Evolutionary conservation across 306 rosid species (phyloP).

Genomic region (Sphenostylis stenocarpa): DNA sequence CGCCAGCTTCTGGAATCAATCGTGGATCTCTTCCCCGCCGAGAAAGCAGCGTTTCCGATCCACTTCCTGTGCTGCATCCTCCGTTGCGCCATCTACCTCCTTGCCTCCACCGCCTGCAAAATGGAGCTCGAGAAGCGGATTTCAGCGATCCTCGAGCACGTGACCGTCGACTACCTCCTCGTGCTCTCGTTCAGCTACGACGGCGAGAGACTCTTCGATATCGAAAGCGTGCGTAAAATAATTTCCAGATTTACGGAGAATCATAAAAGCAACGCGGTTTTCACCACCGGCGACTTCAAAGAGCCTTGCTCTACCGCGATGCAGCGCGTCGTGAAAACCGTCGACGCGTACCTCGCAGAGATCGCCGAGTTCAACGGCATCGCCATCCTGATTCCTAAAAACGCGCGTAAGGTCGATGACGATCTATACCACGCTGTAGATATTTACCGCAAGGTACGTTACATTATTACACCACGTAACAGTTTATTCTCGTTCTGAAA

Average conservation of each 20-base stretch:
- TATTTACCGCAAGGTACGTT: slow-evolving; percentile 61
- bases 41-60: slow-evolving; percentile 60
- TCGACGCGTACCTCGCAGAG: slow-evolving; percentile 57
- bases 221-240: slow-evolving; percentile 61
- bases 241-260: slow-evolving; percentile 58
- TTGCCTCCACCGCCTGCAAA: slow-evolving; percentile 44
- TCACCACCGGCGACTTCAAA: slow-evolving; percentile 40
- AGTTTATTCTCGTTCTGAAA: background rate
- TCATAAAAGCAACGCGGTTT: slow-evolving; percentile 59
- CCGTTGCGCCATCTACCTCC: slow-evolving; percentile 55
- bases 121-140: slow-evolving; percentile 71
- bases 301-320: slow-evolving; percentile 47
- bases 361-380: slow-evolving; percentile 68
- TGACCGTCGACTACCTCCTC: slow-evolving; percentile 59
- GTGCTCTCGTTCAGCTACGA: slow-evolving; percentile 65
- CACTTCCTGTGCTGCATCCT: slow-evolving; percentile 79
- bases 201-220: slow-evolving; percentile 70
- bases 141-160: slow-evolving; percentile 54
- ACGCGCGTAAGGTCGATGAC: slow-evolving; percentile 64
- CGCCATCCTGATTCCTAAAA: slow-evolving; percentile 53
- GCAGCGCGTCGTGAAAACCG: slow-evolving; percentile 50
- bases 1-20: slow-evolving; percentile 54
- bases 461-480: background rate
- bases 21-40: slow-evolving; percentile 63
- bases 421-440: slow-evolving; percentile 72